Base-by-base conservation (phyloP, 139 green algal genomes). In the Micromonas pusilla region DNA sequence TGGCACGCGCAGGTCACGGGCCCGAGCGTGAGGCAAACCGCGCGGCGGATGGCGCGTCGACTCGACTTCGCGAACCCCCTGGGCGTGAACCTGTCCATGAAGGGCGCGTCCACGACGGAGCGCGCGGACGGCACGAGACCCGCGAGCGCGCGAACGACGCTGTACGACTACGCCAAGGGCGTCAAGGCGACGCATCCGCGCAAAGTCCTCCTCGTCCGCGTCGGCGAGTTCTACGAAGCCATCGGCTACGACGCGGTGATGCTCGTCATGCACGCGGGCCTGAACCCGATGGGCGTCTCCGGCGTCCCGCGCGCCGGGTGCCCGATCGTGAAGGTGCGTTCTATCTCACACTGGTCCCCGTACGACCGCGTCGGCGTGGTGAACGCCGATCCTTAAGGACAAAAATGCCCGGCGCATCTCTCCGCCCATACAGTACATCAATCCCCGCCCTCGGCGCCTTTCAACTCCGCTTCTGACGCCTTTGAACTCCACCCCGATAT, bases 161-260 rank as follows among this genome's bases (percentile, higher is more conserved):
- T 78, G 57, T 78, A 78, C 38, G 72, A 78, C 31, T 78, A 62
- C 53, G 72, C 57, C 30, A 34, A 28, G 23, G 13, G 2, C 1
- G 53, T 68, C 32, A 68, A 78, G 52, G 21, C 23, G 57, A 20
- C 23, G 28, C 52, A 78, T 45, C 52, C 52, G 32, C 72, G 53
- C 3, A 78, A 78, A 62, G 53, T 78, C 21, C 26, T 70, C 16
- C 52, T 78, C 31, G 52, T 78, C 52, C 53, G 91, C 85, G 80
- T 95, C 2, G 92, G 93, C 2, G 88, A 94, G 52, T 97, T 97
- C 52, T 97, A 94, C 77, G 93, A 97, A 82, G 74, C 83, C 0
- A 77, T 91, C 13, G 93, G 93, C 21, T 89, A 88, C 28, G 93
- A 97, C 70, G 93, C 93, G 2, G 84, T 94, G 28, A 68, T 96